phyloP scores from a whole-genome alignment of 768 basidiomycete genomes.

The Rhizopogon vesiculosus region DNA sequence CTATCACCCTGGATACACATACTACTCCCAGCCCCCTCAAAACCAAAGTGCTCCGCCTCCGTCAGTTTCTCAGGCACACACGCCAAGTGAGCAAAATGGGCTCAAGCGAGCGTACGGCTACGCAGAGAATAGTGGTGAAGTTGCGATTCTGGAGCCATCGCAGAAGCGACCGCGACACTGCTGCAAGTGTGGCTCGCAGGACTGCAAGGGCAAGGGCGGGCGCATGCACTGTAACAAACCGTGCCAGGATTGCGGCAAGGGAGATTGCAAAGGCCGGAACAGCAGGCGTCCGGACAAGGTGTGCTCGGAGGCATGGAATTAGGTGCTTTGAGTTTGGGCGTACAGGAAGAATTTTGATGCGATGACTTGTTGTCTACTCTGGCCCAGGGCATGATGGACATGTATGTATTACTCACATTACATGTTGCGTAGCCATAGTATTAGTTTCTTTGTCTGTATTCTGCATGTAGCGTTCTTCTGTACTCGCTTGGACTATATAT shows the following conservation, averaged over 20 bases:
- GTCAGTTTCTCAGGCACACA: conserved; percentile 18
- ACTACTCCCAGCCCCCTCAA: conserved; percentile 23
- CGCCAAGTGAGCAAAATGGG: conserved; percentile 20
- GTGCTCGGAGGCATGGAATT: conserved; percentile 55
- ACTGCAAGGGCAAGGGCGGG: conserved; percentile 83
- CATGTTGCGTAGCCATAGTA: not conserved
- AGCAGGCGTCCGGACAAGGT: conserved; percentile 73
- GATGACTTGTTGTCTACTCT: not conserved
- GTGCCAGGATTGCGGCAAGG: conserved; percentile 81
- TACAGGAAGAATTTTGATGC: not conserved
- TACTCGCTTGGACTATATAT: not conserved
- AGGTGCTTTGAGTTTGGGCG: not conserved
- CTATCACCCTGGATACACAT: conserved; percentile 29
- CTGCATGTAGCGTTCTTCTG: not conserved
- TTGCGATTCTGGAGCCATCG: conserved; percentile 31
- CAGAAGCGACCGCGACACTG: conserved; percentile 73
- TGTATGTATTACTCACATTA: not conserved
- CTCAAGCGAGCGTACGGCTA: conserved; percentile 25
- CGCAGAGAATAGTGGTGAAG: conserved; percentile 18
- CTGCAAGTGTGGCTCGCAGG: conserved; percentile 76
- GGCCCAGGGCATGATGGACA: not conserved
- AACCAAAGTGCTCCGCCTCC: conserved; percentile 13
- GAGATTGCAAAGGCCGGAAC: conserved; percentile 74
- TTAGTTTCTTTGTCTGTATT: not conserved
- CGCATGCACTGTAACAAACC: conserved; percentile 66